phyloP scores from a whole-genome alignment of 768 basidiomycete genomes.

The Leccinum longicurvipes region DNA sequence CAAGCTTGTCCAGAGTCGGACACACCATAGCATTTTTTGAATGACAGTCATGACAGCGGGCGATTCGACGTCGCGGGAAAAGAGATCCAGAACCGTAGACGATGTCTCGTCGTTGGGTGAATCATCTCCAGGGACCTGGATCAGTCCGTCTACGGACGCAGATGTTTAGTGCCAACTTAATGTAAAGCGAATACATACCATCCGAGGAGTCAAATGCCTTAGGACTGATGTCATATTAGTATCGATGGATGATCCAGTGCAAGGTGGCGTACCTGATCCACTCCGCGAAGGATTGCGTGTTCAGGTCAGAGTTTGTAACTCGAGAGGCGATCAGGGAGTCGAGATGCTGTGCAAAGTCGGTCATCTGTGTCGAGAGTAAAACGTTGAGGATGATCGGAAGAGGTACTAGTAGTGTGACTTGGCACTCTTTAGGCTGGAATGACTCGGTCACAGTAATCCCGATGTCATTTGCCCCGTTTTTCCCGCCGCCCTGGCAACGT shows the following conservation, averaged over 20 bases:
- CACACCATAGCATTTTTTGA: constrained; percentile 18
- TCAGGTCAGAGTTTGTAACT: constrained; percentile 9
- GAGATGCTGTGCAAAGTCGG: constrained; percentile 23
- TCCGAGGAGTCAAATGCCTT: constrained; percentile 6
- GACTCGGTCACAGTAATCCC: too few relatives aligned
- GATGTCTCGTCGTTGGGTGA: constrained; percentile 17
- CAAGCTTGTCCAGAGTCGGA: neutral
- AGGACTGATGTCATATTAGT: constrained; percentile 18
- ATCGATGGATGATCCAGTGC: constrained; percentile 5
- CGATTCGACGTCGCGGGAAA: constrained; percentile 2
- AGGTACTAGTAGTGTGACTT: neutral
- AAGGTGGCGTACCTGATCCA: constrained; percentile 24
- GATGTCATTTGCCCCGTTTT: neutral
- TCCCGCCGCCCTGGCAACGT: neutral
- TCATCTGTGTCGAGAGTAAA: too few relatives aligned
- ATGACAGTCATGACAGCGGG: constrained; percentile 2
- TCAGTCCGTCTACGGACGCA: constrained; percentile 11
- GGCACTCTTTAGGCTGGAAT: too few relatives aligned
- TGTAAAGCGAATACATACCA: constrained; percentile 12
- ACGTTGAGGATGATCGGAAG: neutral
- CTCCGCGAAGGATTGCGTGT: constrained; percentile 13
- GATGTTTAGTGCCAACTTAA: constrained; percentile 3
- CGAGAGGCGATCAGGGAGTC: constrained; percentile 18
- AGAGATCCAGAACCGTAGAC: constrained; percentile 35
- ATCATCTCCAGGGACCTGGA: constrained; percentile 12